Base-by-base conservation (phyloP, 495 filamentous ascomycete species). In the Astrothelium macrocarpum region DNA sequence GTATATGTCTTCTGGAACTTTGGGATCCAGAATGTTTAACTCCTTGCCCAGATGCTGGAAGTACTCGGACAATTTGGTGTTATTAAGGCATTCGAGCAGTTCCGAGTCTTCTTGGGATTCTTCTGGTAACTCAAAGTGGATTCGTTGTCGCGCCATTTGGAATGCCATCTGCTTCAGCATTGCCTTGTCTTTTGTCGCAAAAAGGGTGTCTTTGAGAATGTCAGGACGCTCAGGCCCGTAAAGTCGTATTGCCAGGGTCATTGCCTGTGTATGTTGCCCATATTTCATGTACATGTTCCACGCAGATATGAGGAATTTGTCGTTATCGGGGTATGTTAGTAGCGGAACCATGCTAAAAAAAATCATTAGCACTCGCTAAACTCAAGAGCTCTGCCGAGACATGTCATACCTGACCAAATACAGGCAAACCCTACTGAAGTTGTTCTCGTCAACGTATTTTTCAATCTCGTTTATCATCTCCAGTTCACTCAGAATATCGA, bases 1-100 rank as follows among this genome's bases (percentile, higher is more conserved):
- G 81, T 99, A 99, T 68, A 99, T 99, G 71, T 99, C 94, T 76
- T 99, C 94, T 2, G 93, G 91, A 64, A 90, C 92, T 76, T 96
- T 96, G 20, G 94, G 94, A 56, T 97, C 94, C 39, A 99, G 80
- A 53, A 97, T 94, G 71, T 97, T 97, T 60, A 99, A 82, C 70
- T 97, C 94, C 76, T 97, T 97, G 45, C 85, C 94, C 25, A 99
- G 79, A 9, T 87, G 83, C 75, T 96, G 95, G 81, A 96, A 99
- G 75, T 97, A 87, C 62, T 94, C 90, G 0, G 91, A 85, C 53
- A 97, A 80, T 68, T 85, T 89, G 25, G 87, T 84, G 75, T 97
- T 99, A 74, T 87, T 89, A 32, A 97, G 77, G 66, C 88, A 91
- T 53, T 95, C 90, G 32, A 81, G 78, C 63, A 96, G 82, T 66